Conservation (phyloP, 306 rosid genomes). For the Quercus berberidifolia region DNA sequence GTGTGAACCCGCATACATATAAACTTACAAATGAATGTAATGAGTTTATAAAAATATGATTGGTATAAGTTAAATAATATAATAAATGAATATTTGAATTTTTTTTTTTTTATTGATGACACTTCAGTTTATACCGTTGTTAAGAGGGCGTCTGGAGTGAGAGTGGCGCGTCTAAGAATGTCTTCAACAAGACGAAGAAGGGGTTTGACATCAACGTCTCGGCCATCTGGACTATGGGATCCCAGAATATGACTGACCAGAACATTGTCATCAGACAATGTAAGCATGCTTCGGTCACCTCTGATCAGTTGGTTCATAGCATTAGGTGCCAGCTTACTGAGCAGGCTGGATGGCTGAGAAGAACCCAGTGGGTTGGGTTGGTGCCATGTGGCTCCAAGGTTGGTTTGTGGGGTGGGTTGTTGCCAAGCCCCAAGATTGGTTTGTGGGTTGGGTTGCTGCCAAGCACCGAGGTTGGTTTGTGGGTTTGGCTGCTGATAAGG, state of each 20-base stretch:
- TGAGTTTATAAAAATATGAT: no score
- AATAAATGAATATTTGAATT: neutral
- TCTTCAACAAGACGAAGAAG: constrained; percentile 57
- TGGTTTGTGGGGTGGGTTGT: neutral
- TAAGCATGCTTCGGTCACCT: constrained; percentile 20
- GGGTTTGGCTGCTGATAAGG: neutral
- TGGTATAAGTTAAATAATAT: no score
- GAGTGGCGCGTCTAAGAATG: constrained; percentile 37
- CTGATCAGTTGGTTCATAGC: constrained; percentile 38
- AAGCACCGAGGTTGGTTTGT: neutral
- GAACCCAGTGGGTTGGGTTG: neutral
- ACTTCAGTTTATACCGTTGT: constrained; percentile 23
- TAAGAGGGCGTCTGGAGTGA: constrained; percentile 14
- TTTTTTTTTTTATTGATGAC: neutral
- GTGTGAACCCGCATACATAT: no score
- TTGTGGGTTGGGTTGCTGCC: neutral
- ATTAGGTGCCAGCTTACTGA: constrained; percentile 2
- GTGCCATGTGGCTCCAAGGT: neutral
- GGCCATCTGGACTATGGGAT: constrained; percentile 48
- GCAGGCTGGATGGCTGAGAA: neutral
- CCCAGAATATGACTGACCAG: constrained; percentile 41
- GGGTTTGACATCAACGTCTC: constrained; percentile 39
- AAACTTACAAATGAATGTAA: no score
- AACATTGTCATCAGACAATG: constrained; percentile 39
- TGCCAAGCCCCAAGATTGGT: neutral